These are phyloP conservation scores for Diutina siamensis DNA, from an alignment of 1,139 yeast genomes.

Conservation along the genomic window DNA sequence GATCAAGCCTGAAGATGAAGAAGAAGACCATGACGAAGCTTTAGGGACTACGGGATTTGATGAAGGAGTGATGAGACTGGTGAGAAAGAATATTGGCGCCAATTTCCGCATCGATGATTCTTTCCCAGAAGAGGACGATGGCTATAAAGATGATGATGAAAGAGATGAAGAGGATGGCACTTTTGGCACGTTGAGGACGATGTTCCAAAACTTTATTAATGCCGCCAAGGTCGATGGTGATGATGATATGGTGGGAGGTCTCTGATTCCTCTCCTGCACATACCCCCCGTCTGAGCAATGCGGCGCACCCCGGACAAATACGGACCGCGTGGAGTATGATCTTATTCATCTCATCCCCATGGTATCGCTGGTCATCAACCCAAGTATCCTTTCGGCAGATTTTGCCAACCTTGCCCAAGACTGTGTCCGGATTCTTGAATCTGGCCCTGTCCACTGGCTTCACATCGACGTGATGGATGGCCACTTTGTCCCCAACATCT, in stretches of 20 bases:
- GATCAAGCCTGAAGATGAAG: constrained; percentile 43
- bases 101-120: constrained; percentile 26
- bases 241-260: constrained; percentile 2
- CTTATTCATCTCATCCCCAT: constrained; percentile 22
- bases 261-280: background rate
- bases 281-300: background rate
- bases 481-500: constrained; percentile 92
- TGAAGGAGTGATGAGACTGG: constrained; percentile 18
- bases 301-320: background rate
- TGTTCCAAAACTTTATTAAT: constrained; percentile 31
- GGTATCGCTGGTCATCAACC: constrained; percentile 86
- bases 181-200: constrained; percentile 18
- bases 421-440: constrained; percentile 67
- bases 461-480: constrained; percentile 99
- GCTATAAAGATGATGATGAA: constrained; percentile 11
- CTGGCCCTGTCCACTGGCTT: constrained; percentile 82
- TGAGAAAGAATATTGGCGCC: constrained; percentile 25
- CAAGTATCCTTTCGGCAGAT: constrained; percentile 90
- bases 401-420: constrained; percentile 83
- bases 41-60: constrained; percentile 7
- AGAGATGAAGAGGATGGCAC: constrained; percentile 17
- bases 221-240: constrained; percentile 10
- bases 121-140: constrained; percentile 12
- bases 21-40: constrained; percentile 13
- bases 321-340: too few relatives aligned